Percentiles rank a stretch among this genome's conserved stretches.
These are phyloP conservation scores for Crithidia bombi DNA, from an alignment of 208 protist genomes.

Conservation along the genomic window DNA sequence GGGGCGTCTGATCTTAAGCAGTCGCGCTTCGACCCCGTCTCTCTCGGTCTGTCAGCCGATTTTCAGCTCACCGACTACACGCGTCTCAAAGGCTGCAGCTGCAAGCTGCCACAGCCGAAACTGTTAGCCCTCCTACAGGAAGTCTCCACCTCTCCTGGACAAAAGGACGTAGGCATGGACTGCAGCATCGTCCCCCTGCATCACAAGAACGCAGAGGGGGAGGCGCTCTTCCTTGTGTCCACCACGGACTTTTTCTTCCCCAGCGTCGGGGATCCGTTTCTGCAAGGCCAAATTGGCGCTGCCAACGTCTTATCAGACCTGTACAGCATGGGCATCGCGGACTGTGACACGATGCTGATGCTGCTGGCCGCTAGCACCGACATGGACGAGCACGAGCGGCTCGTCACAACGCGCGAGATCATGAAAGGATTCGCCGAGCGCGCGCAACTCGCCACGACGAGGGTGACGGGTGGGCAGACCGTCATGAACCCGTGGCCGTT, in stretches of 20 bases:
- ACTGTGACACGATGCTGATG: conserved; percentile 97
- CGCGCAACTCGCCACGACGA: conserved; percentile 68
- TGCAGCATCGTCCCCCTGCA: conserved; percentile 92
- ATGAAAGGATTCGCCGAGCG: conserved; percentile 94
- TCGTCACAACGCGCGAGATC: conserved; percentile 85
- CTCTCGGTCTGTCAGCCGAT: conserved; percentile 74
- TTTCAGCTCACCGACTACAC: conserved; percentile 92
- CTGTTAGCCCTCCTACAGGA: conserved; percentile 84
- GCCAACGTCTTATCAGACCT: conserved; percentile 97
- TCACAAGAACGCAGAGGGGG: conserved; percentile 46
- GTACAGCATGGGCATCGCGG: conserved; percentile 95
- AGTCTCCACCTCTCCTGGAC: conserved; percentile 68
- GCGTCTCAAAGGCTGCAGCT: conserved; percentile 92
- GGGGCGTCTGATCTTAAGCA: conserved; percentile 31
- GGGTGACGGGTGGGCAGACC: conserved; percentile 95
- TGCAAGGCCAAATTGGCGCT: conserved; percentile 94
- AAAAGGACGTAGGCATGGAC: conserved; percentile 90
- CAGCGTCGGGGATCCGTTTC: conserved; percentile 95
- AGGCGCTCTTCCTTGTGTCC: conserved; percentile 89
- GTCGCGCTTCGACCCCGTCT: conserved; percentile 72
- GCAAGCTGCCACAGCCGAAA: conserved; percentile 94
- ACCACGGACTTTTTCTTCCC: conserved; percentile 98
- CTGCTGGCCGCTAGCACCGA: conserved; percentile 92
- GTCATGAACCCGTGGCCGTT: conserved; percentile 97
- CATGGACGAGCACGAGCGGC: conserved; percentile 89